phyloP scores from a whole-genome alignment of 129 eudicot genomes.

The Rutidosis leptorrhynchoides region DNA sequence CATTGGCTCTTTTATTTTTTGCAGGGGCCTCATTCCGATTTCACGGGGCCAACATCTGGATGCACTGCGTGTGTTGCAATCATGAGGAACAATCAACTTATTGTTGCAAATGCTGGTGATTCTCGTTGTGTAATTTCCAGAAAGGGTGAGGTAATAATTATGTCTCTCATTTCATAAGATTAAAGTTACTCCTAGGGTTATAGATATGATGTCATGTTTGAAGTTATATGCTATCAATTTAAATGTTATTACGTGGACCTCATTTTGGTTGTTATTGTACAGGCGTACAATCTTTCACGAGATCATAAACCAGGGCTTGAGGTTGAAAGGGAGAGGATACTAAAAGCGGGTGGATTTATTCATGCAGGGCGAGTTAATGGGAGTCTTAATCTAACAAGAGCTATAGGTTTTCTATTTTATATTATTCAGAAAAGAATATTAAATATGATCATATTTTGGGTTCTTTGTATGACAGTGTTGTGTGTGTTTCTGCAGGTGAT shows the following conservation, averaged over 20 bases:
- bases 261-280: slow-evolving; percentile 18
- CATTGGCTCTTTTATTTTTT: slow-evolving; percentile 8
- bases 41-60: slow-evolving; percentile 96
- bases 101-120: slow-evolving; percentile 97
- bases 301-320: slow-evolving; percentile 96
- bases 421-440: neutral
- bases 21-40: slow-evolving; percentile 99
- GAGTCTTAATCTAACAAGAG: slow-evolving; percentile 89
- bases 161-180: neutral
- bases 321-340: slow-evolving; percentile 81
- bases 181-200: neutral
- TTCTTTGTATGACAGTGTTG: slow-evolving; percentile 7
- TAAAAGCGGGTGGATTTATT: slow-evolving; percentile 93
- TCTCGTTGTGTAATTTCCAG: slow-evolving; percentile 93
- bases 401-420: slow-evolving; percentile 57
- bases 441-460: neutral
- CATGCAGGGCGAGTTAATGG: slow-evolving; percentile 98
- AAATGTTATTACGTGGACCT: neutral
- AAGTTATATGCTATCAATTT: neutral
- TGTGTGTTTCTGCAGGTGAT: slow-evolving; percentile 59
- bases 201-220: neutral
- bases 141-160: slow-evolving; percentile 90
- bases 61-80: slow-evolving; percentile 92
- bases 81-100: slow-evolving; percentile 61
- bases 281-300: slow-evolving; percentile 92